Evolutionary conservation across 768 basidiomycete genomes (phyloP), one percentile per base, ranked within the genome.

Genomic region (Paxillus ammoniavirescens): DNA sequence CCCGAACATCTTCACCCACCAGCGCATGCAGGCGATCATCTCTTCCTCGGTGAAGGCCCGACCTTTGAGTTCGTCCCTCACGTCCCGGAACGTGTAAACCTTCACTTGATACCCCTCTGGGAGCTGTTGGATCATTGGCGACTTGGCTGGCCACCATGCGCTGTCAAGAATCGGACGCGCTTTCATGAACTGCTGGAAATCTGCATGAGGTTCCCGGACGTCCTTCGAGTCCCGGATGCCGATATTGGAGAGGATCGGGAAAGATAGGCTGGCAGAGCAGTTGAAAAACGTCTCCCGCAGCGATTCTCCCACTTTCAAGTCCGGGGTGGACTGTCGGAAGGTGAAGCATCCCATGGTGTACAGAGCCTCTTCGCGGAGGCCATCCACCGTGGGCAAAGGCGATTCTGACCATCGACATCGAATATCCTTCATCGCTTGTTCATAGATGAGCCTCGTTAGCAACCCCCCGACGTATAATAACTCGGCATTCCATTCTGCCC

Each of bases 301-400:
- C 18, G 81, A 68, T 10, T 70, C 71, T 0, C 89, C 84, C 23
- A 96, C 89, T 42, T 88, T 81, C 5, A 81, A 64, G 0, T 88
- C 90, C 1, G 95, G 93, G 0, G 93, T 94, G 0, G 94, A 94
- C 2, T 80, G 73, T 55, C 83, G 81, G 71, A 91, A 97, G 0
- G 90, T 87, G 75, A 97, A 98, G 73, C 94, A 96, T 50, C 80
- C 81, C 53, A 97, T 76, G 5, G 87, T 81, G 61, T 93, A 91
- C n/a, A 91, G 68, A 9, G 83, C 85, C 44, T 53, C 52, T 38
- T 36, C 50, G 37, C 36, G 57, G 10, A 28, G 40, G 4, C 45
- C 30, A 8, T 26, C 41, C 33, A 15, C 37, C 12, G 23, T 49
- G n/a, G 13, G 18, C 13, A 5, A 48, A 17, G 35, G 42, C 52